Conservation (phyloP, 2,329 filamentous ascomycete species). For the Neodidymelliopsis sp. region DNA sequence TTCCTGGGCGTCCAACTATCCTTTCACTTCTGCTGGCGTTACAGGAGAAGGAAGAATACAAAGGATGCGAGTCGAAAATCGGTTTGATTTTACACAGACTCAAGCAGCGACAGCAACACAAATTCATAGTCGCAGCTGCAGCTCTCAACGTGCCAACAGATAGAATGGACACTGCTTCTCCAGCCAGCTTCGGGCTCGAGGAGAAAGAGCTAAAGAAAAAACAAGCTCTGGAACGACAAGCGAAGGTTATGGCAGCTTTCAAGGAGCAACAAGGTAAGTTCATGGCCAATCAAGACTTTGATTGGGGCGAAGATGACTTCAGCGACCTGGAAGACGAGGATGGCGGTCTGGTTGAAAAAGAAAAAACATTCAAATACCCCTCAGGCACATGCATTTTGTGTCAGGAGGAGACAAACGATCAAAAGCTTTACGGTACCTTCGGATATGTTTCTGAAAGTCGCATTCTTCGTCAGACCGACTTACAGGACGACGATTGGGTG, state of each 20-base stretch:
- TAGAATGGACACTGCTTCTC: slow-evolving; percentile 80
- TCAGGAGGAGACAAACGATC: slow-evolving; percentile 93
- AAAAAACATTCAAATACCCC: slow-evolving; percentile 88
- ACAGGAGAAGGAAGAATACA: slow-evolving; percentile 74
- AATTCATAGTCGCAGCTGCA: slow-evolving; percentile 73
- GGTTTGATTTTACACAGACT: slow-evolving; percentile 82
- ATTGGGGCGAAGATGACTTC: slow-evolving; percentile 88
- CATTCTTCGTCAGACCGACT: slow-evolving; percentile 85
- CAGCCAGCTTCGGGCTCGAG: slow-evolving; percentile 67
- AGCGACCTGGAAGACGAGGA: slow-evolving; percentile 74
- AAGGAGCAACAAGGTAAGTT: slow-evolving; percentile 97
- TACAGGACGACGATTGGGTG: slow-evolving; percentile 82
- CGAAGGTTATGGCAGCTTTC: slow-evolving; percentile 96
- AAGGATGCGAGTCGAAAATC: slow-evolving; percentile 84
- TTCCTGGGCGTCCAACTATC: slow-evolving; percentile 53
- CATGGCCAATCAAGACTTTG: slow-evolving; percentile 84
- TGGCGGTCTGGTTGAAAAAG: slow-evolving; percentile 65
- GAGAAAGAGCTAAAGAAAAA: slow-evolving; percentile 88
- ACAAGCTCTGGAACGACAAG: slow-evolving; percentile 87
- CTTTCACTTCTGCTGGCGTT: slow-evolving; percentile 62
- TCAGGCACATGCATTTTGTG: slow-evolving; percentile 93
- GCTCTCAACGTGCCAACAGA: slow-evolving; percentile 71
- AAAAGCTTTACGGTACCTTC: slow-evolving; percentile 89
- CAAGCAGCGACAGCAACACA: slow-evolving; percentile 78
- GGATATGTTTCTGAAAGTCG: slow-evolving; percentile 85